Evolutionary conservation across 495 filamentous ascomycete species (phyloP).

Genomic region (Annulohypoxylon stygium): DNA sequence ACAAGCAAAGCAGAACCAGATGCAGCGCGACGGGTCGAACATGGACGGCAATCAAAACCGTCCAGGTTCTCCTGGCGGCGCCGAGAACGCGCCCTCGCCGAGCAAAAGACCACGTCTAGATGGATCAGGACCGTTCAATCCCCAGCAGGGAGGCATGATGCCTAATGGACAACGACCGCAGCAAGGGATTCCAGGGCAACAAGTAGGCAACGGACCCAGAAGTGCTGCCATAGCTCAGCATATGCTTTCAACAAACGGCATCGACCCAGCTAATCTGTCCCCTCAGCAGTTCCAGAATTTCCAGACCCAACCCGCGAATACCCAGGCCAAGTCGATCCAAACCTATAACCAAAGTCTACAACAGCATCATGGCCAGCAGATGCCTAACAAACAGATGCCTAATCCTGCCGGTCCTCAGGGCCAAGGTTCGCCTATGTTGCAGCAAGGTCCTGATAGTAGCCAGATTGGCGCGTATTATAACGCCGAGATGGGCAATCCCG

Average conservation of each 20-base stretch:
- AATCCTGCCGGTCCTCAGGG: conserved; percentile 64
- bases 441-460: conserved; percentile 74
- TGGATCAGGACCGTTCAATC: conserved; percentile 71
- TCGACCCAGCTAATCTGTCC: conserved; percentile 79
- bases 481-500: conserved; percentile 61
- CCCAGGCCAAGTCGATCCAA: conserved; percentile 84
- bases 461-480: conserved; percentile 77
- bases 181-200: conserved; percentile 78
- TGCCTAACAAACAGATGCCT: conserved; percentile 74
- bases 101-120: conserved; percentile 93
- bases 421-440: conserved; percentile 86
- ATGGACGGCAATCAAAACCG: conserved; percentile 87
- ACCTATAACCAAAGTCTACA: conserved; percentile 87
- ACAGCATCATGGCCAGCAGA: conserved; percentile 82
- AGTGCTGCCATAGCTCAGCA: conserved; percentile 66
- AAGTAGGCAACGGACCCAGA: conserved; percentile 70
- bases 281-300: conserved; percentile 83
- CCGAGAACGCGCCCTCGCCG: conserved; percentile 91
- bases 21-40: conserved; percentile 87
- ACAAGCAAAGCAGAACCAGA: conserved; percentile 73
- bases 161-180: conserved; percentile 81
- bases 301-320: conserved; percentile 67
- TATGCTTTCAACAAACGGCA: conserved; percentile 80
- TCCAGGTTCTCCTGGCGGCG: conserved; percentile 82
- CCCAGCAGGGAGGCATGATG: conserved; percentile 77